A percentile compares a stretch with the other conserved stretches of the same genome.
These are phyloP conservation scores for Eragrostis curvula DNA, from an alignment of 176 grass and related monocot species.

Conservation along the genomic window DNA sequence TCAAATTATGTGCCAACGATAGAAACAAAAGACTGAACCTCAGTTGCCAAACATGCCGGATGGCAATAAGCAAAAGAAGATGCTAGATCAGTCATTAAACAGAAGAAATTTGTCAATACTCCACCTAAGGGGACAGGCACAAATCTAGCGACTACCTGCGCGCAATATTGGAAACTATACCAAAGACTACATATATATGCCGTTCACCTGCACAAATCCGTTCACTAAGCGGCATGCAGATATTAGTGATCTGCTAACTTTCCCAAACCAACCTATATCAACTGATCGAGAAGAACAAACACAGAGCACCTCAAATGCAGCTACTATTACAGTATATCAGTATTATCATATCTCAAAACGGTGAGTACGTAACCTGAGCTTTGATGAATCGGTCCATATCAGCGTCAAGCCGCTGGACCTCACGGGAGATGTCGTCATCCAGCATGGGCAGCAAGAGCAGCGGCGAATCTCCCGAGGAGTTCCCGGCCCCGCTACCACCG, in stretches of 20 bases:
- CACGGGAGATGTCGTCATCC: constrained; percentile 87
- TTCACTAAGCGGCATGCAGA: constrained; percentile 13
- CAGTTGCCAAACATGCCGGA: neutral
- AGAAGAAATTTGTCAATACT: neutral
- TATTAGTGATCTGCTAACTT: constrained; percentile 8
- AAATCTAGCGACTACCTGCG: neutral
- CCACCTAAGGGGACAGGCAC: constrained; percentile 16
- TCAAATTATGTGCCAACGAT: neutral
- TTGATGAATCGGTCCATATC: constrained; percentile 99
- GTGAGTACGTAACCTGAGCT: constrained; percentile 65
- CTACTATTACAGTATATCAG: neutral
- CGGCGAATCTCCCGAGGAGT: constrained; percentile 86
- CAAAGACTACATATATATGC: neutral
- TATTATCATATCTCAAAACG: constrained; percentile 14
- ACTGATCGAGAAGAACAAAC: neutral
- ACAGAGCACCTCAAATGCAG: neutral
- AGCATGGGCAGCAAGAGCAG: constrained; percentile 82
- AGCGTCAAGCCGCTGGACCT: constrained; percentile 88
- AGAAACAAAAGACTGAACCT: neutral
- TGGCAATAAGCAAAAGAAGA: neutral
- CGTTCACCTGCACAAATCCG: constrained; percentile 2
- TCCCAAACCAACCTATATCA: neutral
- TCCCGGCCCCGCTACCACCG: constrained; percentile 52
- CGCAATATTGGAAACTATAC: neutral
- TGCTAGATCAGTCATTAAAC: constrained; percentile 3